Percentiles rank a stretch among this genome's conserved stretches.
Evolutionary conservation across 106 monocot genomes (phyloP).

Genomic region (Acorus calamus): DNA sequence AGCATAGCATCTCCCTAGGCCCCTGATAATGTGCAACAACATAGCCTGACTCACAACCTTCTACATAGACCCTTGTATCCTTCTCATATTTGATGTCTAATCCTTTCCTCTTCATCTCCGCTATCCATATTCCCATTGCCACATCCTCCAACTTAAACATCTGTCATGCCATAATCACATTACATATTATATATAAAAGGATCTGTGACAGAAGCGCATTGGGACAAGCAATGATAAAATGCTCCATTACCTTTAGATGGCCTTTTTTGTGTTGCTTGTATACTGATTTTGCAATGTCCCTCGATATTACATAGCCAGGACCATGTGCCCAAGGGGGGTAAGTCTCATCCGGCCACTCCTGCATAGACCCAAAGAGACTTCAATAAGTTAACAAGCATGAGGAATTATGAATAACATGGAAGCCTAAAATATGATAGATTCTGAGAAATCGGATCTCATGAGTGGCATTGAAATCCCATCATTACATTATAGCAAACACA

Average conservation of each 20-base stretch:
- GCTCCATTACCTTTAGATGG: conserved; percentile 46
- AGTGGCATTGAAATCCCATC: no score
- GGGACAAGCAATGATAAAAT: no score
- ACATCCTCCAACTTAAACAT: conserved; percentile 99
- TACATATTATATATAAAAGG: not conserved
- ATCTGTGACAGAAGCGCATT: no score
- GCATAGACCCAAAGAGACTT: no score
- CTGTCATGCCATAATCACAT: conserved; percentile 13
- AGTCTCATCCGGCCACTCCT: conserved; percentile 84
- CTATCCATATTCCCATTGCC: conserved; percentile 93
- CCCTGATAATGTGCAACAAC: conserved; percentile 90
- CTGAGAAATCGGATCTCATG: no score
- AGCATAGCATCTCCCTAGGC: conserved; percentile 79
- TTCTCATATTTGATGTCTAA: conserved; percentile 47
- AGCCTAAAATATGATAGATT: no score
- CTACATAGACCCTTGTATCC: conserved; percentile 47
- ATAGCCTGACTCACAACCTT: conserved; percentile 66
- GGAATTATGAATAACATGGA: no score
- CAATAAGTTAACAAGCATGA: no score
- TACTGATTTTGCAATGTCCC: conserved; percentile 58
- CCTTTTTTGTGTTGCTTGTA: conserved; percentile 53
- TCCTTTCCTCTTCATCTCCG: conserved; percentile 58
- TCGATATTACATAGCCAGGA: conserved; percentile 87
- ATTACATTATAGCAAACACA: no score
- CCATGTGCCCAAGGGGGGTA: conserved; percentile 99